Base-by-base conservation (phyloP, 2,329 filamentous ascomycete genomes). In the Aciculosporium take region DNA sequence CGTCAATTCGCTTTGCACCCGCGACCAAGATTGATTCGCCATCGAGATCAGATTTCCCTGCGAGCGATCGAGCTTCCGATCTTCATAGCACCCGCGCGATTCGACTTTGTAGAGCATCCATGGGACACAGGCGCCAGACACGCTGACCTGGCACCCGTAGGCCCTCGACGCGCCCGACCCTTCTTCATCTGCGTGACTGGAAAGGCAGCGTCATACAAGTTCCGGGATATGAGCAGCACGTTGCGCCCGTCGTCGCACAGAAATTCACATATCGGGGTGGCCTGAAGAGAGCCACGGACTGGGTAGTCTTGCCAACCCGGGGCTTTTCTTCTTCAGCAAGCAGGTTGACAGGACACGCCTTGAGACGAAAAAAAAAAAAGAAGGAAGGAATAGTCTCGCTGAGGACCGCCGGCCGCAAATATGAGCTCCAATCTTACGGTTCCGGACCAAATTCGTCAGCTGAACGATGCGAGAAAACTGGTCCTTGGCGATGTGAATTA, bases 391-490 rank as follows among this genome's bases (percentile, higher is more conserved):
- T 5, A 17, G 27, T 25, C 27, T 28, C 8, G 10, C 17, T 12
- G 5, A 27, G 28, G 37, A 15, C 34, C 24, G 23, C 32, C 39
- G 44, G 48, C 46, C 53, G 62, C 56, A 59, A 77, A 79, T 71
- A 43, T 48, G 35, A 70, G 74, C 51, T 61, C 68, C 45, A 54
- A 67, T 20, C 67, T 76, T 42, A 73, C 76, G 25, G 72, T 86
- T 46, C 68, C 73, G 56, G 80, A 87, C 55, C 85, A 89, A 63
- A 76, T 96, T 54, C 75, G 77, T 53, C 88, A 95, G 68, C 80
- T 98, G 52, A 80, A 93, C 59, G 81, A 84, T 53, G 91, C 91
- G 48, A 85, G 91, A 56, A 84, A 84, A 58, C 81, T 96, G 47
- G 88, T 93, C 41, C 74, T 96, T 45, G 77, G 76, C 51, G 88